These are phyloP conservation scores for Pseudocercospora musae DNA, from an alignment of 2,329 filamentous ascomycete species.

Conservation along the genomic window DNA sequence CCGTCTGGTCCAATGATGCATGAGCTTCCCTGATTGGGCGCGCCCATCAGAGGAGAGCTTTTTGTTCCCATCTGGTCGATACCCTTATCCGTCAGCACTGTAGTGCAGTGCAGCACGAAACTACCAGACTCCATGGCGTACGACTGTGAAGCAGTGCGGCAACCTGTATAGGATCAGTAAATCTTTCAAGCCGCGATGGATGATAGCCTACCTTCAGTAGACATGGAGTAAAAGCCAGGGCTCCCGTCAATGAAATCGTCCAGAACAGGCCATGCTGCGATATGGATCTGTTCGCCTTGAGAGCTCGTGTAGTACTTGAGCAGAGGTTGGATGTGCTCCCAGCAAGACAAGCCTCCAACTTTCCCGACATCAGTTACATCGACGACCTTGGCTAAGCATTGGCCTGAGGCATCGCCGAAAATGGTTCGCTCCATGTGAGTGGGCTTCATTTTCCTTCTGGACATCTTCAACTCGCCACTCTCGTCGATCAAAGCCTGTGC, in stretches of 20 bases:
- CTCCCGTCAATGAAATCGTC: slow-evolving; percentile 30
- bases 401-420: slow-evolving; percentile 39
- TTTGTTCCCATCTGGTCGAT: slow-evolving; percentile 44
- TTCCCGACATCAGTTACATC: slow-evolving; percentile 32
- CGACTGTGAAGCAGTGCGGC: slow-evolving; percentile 47
- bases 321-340: slow-evolving; percentile 44
- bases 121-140: slow-evolving; percentile 57
- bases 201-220: slow-evolving; percentile 31
- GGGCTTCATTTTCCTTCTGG: slow-evolving; percentile 42
- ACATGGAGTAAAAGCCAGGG: slow-evolving; percentile 38
- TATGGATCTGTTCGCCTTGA: slow-evolving; percentile 41
- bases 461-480: slow-evolving; percentile 37
- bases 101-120: slow-evolving; percentile 55
- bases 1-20: slow-evolving; percentile 55
- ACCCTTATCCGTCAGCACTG: slow-evolving; percentile 46
- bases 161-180: slow-evolving; percentile 31
- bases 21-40: slow-evolving; percentile 46
- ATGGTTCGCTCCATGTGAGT: slow-evolving; percentile 46
- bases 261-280: slow-evolving; percentile 42
- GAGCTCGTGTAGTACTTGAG: slow-evolving; percentile 43
- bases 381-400: slow-evolving; percentile 38
- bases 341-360: slow-evolving; percentile 39
- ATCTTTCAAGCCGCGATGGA: background rate
- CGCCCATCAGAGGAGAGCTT: slow-evolving; percentile 41
- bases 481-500: slow-evolving; percentile 39